Evolutionary conservation across 2,329 filamentous ascomycete genomes (phyloP).

Genomic region (Stylonectria norvegica): DNA sequence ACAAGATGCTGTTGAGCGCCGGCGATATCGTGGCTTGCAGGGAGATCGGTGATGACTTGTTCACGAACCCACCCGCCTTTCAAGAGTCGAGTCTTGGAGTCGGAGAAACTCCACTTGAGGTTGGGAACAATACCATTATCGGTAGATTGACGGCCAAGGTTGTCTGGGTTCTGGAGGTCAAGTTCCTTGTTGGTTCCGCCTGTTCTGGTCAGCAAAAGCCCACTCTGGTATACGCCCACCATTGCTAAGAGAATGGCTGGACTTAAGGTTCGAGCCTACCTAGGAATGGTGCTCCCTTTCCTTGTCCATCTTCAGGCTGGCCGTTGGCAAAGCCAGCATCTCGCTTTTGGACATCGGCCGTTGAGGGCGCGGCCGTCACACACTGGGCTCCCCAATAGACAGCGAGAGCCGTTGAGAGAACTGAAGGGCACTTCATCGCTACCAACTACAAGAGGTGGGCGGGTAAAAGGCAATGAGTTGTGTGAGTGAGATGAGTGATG

Average conservation of each 20-base stretch:
- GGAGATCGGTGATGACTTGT: constrained; percentile 65
- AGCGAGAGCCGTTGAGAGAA: constrained; percentile 14
- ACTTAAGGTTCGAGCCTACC: constrained; percentile 43
- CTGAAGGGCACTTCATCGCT: constrained; percentile 10
- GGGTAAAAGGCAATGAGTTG: not conserved
- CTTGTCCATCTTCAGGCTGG: constrained; percentile 53
- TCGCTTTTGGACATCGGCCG: constrained; percentile 11
- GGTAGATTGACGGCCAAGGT: constrained; percentile 58
- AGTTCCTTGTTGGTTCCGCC: constrained; percentile 61
- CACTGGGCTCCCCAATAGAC: constrained; percentile 8
- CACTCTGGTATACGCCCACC: too few species aligned
- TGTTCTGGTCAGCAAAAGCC: too few species aligned
- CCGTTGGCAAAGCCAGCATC: constrained; percentile 44
- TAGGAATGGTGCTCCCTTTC: constrained; percentile 56
- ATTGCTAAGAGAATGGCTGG: too few species aligned
- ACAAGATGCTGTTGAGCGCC: constrained; percentile 66
- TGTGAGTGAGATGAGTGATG: not conserved
- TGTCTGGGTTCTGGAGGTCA: constrained; percentile 61
- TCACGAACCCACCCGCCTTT: constrained; percentile 64
- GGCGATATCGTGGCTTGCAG: constrained; percentile 62
- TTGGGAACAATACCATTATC: constrained; percentile 64
- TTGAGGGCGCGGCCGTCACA: constrained; percentile 12
- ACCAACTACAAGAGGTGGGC: not conserved
- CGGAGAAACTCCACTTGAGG: constrained; percentile 67
- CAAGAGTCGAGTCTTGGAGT: constrained; percentile 60